These are phyloP conservation scores for Castanea crenata DNA, from an alignment of 306 rosid species.

Conservation along the genomic window DNA sequence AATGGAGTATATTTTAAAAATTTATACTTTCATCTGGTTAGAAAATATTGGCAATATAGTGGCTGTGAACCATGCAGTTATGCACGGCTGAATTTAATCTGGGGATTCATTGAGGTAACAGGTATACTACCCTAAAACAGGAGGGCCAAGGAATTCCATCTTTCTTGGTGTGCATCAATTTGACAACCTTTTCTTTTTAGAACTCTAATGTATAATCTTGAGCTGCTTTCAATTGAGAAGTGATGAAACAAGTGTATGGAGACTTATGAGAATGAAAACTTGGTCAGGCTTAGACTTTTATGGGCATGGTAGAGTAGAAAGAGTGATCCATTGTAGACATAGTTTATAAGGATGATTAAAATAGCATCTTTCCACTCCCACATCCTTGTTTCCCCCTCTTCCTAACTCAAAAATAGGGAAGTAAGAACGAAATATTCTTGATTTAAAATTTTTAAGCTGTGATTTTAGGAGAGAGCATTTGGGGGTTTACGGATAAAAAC, in stretches of 20 bases:
- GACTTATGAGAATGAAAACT: neutral
- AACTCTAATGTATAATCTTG: neutral
- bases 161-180: neutral
- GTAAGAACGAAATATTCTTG: neutral
- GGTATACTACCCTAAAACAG: neutral
- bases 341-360: neutral
- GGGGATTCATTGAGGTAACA: neutral
- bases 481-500: neutral
- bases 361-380: neutral
- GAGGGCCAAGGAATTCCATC: neutral
- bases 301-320: neutral
- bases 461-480: neutral
- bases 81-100: neutral
- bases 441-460: neutral
- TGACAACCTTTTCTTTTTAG: neutral
- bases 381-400: too few relatives aligned
- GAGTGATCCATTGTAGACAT: neutral
- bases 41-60: neutral
- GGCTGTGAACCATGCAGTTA: neutral
- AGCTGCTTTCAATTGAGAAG: neutral
- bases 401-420: neutral
- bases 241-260: neutral
- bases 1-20: neutral
- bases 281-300: neutral
- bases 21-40: neutral